Evolutionary conservation across 2,329 filamentous ascomycete genomes (phyloP).

Genomic region (Alternaria novae-zelandiae): DNA sequence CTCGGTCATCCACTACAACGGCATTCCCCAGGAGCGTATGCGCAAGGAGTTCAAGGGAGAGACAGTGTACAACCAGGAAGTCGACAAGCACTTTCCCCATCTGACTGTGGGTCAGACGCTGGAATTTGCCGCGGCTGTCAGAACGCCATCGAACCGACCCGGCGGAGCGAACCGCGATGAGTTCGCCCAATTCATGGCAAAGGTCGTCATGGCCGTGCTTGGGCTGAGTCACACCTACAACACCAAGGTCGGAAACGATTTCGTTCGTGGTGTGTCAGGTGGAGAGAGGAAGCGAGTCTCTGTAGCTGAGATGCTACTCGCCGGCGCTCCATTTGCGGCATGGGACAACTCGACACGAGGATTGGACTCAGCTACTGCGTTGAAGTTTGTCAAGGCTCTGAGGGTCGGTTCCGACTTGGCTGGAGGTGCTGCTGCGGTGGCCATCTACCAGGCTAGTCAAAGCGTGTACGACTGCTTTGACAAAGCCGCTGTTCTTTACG

Average conservation of each 20-base stretch:
- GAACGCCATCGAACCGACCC: slow-evolving; percentile 55
- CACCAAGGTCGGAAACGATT: slow-evolving; percentile 64
- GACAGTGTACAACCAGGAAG: slow-evolving; percentile 55
- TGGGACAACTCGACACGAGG: slow-evolving; percentile 57
- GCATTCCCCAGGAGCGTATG: slow-evolving; percentile 53
- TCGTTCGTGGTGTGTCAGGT: slow-evolving; percentile 66
- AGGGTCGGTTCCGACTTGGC: slow-evolving; percentile 58
- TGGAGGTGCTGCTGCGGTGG: slow-evolving; percentile 60
- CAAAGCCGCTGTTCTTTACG: slow-evolving; percentile 76
- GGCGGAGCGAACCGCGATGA: slow-evolving; percentile 50
- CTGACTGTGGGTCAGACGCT: slow-evolving; percentile 64
- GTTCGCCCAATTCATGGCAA: slow-evolving; percentile 54
- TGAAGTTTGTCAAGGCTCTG: slow-evolving; percentile 64
- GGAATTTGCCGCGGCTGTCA: slow-evolving; percentile 61
- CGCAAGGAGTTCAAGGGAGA: slow-evolving; percentile 57
- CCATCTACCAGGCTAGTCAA: slow-evolving; percentile 62
- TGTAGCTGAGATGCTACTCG: slow-evolving; percentile 61
- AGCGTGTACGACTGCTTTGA: slow-evolving; percentile 70
- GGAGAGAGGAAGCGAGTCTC: slow-evolving; percentile 67
- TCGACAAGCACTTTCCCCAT: slow-evolving; percentile 62
- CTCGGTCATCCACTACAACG: slow-evolving; percentile 67
- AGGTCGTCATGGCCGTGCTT: slow-evolving; percentile 61
- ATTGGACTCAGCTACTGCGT: slow-evolving; percentile 57
- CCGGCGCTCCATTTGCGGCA: slow-evolving; percentile 47
- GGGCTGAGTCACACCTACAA: slow-evolving; percentile 63